phyloP scores from a whole-genome alignment of 2,329 filamentous ascomycete species.

The Torrubiella hemipterigena region DNA sequence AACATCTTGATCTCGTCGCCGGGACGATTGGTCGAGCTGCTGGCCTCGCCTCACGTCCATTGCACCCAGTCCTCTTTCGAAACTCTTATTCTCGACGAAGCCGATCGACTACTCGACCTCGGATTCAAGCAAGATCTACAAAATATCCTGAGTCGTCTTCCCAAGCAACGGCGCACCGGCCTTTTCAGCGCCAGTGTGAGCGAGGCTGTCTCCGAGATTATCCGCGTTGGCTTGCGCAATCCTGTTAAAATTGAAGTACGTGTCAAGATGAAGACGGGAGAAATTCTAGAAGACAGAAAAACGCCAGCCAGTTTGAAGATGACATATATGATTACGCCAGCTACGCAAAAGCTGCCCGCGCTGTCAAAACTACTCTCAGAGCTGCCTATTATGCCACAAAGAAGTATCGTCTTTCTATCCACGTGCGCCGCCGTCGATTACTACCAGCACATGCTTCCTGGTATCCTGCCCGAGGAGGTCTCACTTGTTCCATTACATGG shows the following conservation, averaged over 20 bases:
- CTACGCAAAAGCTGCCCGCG: constrained; percentile 70
- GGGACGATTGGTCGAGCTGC: constrained; percentile 75
- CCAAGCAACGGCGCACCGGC: constrained; percentile 87
- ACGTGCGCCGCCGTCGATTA: constrained; percentile 95
- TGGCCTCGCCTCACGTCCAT: constrained; percentile 78
- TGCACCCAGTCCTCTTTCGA: constrained; percentile 85
- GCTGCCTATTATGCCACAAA: constrained; percentile 63
- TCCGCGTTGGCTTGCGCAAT: constrained; percentile 83
- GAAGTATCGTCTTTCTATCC: constrained; percentile 83
- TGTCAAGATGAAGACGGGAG: constrained; percentile 63
- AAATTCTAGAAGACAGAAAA: constrained; percentile 62
- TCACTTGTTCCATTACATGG: constrained; percentile 75
- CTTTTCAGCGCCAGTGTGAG: constrained; percentile 94
- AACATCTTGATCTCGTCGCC: constrained; percentile 88
- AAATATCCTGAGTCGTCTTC: constrained; percentile 69
- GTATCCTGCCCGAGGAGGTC: constrained; percentile 56
- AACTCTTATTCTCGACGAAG: constrained; percentile 85
- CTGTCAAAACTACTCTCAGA: constrained; percentile 57
- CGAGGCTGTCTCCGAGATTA: constrained; percentile 86
- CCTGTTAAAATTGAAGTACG: constrained; percentile 92
- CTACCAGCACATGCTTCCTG: constrained; percentile 68
- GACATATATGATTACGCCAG: constrained; percentile 65
- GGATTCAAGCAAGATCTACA: constrained; percentile 90
- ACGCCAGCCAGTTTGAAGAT: constrained; percentile 91
- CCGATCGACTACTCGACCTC: constrained; percentile 81